These are phyloP conservation scores for Chrysochromulina parva DNA, from an alignment of 78 protist species.

Conservation along the genomic window DNA sequence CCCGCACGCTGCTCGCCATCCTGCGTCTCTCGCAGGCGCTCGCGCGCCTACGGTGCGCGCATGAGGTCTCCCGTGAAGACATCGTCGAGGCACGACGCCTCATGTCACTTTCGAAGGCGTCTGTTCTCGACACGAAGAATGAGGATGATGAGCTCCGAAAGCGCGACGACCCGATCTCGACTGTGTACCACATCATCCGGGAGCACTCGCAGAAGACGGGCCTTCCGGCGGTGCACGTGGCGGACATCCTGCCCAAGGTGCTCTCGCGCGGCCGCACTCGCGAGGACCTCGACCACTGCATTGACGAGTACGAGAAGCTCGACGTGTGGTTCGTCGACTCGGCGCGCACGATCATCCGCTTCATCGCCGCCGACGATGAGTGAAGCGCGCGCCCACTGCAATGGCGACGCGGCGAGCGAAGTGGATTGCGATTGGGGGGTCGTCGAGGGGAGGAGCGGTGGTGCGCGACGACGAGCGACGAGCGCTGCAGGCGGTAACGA, in stretches of 20 bases:
- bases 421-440: too few relatives aligned
- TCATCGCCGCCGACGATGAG: neutral
- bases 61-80: conserved; percentile 65
- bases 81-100: conserved; percentile 88
- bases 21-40: conserved; percentile 93
- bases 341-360: neutral
- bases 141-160: neutral
- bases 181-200: neutral
- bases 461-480: too few relatives aligned
- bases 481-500: too few relatives aligned
- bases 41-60: conserved; percentile 70
- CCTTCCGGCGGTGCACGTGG: neutral
- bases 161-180: neutral
- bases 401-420: too few relatives aligned
- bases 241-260: neutral
- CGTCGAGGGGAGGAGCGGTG: too few relatives aligned
- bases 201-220: neutral
- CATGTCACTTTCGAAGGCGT: conserved; percentile 68
- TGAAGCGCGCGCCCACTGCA: too few relatives aligned
- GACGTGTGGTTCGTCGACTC: neutral
- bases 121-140: neutral
- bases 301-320: conserved; percentile 27
- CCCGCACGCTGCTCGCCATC: conserved; percentile 93
- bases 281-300: neutral
- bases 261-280: neutral